These are phyloP conservation scores for Yamadazyma sp. DNA, from an alignment of 805 yeast genomes.

Conservation along the genomic window DNA sequence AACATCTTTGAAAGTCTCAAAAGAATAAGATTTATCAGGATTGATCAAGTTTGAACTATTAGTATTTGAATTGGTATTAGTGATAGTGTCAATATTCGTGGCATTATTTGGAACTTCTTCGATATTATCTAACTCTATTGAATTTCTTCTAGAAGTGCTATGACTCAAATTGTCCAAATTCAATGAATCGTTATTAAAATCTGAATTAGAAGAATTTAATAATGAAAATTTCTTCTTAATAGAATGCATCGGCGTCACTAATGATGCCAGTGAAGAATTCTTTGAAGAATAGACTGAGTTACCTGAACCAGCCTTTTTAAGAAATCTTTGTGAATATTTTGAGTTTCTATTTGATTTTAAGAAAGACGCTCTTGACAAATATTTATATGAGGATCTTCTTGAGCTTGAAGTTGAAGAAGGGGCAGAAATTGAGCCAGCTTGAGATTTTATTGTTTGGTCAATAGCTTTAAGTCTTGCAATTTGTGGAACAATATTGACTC, in stretches of 20 bases:
- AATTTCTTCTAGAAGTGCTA: conserved; percentile 11
- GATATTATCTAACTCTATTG: conserved; percentile 2
- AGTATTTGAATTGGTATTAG: conserved; percentile 4
- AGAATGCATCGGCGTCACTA: conserved; percentile 1
- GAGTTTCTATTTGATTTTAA: conserved; percentile 1
- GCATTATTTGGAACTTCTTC: conserved; percentile 3
- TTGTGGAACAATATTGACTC: too few relatives aligned
- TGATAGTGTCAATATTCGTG: not conserved
- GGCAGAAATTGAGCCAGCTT: too few relatives aligned
- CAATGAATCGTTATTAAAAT: conserved; percentile 5
- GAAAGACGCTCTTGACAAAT: conserved; percentile 1
- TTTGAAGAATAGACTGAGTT: too few relatives aligned
- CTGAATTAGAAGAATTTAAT: not conserved
- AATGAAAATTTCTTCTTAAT: not conserved
- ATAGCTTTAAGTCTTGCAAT: too few relatives aligned
- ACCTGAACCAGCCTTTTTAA: conserved; percentile 1
- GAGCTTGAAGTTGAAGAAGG: too few relatives aligned
- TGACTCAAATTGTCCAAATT: conserved; percentile 8
- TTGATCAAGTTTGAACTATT: not conserved
- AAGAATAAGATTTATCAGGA: conserved; percentile 4
- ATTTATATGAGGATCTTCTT: too few relatives aligned
- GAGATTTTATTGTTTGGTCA: too few relatives aligned
- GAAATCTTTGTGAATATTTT: not conserved
- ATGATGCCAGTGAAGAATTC: too few relatives aligned
- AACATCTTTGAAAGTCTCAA: conserved; percentile 15